A percentile compares a stretch with the other conserved stretches of the same genome.
phyloP scores from a whole-genome alignment of 768 basidiomycete species.

The Termitomyces eurrhizus region DNA sequence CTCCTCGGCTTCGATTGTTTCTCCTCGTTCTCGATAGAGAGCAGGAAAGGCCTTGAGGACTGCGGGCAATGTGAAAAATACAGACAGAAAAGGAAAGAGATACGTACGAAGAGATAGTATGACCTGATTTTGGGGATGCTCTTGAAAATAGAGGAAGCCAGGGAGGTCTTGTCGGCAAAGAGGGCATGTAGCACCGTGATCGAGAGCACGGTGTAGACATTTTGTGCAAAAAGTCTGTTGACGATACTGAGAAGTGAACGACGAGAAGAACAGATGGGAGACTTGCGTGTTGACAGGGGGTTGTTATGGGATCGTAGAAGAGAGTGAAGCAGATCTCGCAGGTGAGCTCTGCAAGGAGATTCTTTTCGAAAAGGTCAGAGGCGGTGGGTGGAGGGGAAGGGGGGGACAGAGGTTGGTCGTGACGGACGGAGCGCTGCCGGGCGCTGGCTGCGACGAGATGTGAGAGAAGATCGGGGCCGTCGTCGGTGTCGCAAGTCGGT shows the following conservation, averaged over 20 bases:
- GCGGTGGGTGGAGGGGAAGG: slow-evolving; percentile 20
- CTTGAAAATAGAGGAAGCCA: slow-evolving; percentile 71
- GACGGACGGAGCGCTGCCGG: slow-evolving; percentile 26
- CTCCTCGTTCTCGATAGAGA: slow-evolving; percentile 58
- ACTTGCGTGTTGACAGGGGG: slow-evolving; percentile 92
- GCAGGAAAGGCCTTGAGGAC: slow-evolving; percentile 68
- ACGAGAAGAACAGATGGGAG: slow-evolving; percentile 10
- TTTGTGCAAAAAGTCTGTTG: slow-evolving; percentile 82
- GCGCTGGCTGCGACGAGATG: slow-evolving; percentile 31
- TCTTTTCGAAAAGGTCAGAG: slow-evolving; percentile 48
- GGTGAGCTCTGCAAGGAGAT: slow-evolving; percentile 63
- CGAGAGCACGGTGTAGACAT: slow-evolving; percentile 87
- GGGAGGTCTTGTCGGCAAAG: slow-evolving; percentile 82
- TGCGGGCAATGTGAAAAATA: slow-evolving; percentile 21
- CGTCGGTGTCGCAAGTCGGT: slow-evolving; percentile 23
- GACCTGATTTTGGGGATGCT: slow-evolving; percentile 71
- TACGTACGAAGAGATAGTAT: slow-evolving; percentile 65
- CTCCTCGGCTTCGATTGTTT: slow-evolving; percentile 69
- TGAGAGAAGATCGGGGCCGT: slow-evolving; percentile 29
- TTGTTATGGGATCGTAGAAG: slow-evolving; percentile 83
- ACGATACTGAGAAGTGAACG: slow-evolving; percentile 6
- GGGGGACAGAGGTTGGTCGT: slow-evolving; percentile 29
- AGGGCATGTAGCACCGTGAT: slow-evolving; percentile 81
- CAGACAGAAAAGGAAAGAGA: slow-evolving; percentile 2
- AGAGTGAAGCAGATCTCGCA: slow-evolving; percentile 92